These are phyloP conservation scores for Cryphonectria carpinicola DNA, from an alignment of 2,329 filamentous ascomycete species.

Conservation along the genomic window DNA sequence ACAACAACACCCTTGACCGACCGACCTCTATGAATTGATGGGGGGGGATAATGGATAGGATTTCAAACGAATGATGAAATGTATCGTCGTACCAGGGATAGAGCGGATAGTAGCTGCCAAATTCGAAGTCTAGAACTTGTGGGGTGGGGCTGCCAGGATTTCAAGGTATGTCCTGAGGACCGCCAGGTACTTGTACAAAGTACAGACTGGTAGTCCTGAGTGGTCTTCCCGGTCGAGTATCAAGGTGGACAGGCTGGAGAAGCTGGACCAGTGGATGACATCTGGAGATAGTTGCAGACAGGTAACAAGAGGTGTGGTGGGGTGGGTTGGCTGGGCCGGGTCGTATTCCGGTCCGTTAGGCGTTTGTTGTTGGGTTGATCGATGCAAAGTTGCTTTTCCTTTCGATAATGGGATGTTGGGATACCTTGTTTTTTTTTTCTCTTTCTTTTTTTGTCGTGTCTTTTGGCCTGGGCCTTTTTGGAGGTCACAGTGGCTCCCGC, in stretches of 20 bases:
- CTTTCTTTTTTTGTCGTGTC: background rate
- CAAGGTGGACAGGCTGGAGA: conserved; percentile 2
- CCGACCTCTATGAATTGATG: conserved; percentile 8
- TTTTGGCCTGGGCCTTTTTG: background rate
- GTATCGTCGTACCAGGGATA: background rate
- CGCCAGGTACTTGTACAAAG: conserved; percentile 20
- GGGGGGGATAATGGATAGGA: conserved; percentile 20
- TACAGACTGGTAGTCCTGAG: background rate
- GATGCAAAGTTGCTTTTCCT: background rate
- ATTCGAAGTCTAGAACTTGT: conserved; percentile 12
- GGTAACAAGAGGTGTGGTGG: background rate
- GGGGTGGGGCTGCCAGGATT: conserved; percentile 14
- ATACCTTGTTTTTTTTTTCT: background rate
- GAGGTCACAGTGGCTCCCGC: background rate
- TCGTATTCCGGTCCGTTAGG: conserved; percentile 26
- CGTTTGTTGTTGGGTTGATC: background rate
- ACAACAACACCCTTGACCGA: conserved; percentile 16
- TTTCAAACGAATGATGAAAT: conserved; percentile 28
- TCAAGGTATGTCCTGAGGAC: conserved; percentile 18
- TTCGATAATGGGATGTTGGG: background rate
- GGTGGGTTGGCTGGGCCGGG: conserved; percentile 4
- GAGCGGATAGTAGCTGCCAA: conserved; percentile 14
- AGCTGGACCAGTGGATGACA: conserved; percentile 18
- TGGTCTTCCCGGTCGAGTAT: conserved; percentile 4
- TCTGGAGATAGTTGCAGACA: conserved; percentile 22